Evolutionary conservation across 2,329 filamentous ascomycete species (phyloP).

Genomic region (Tricladium varicosporioides): DNA sequence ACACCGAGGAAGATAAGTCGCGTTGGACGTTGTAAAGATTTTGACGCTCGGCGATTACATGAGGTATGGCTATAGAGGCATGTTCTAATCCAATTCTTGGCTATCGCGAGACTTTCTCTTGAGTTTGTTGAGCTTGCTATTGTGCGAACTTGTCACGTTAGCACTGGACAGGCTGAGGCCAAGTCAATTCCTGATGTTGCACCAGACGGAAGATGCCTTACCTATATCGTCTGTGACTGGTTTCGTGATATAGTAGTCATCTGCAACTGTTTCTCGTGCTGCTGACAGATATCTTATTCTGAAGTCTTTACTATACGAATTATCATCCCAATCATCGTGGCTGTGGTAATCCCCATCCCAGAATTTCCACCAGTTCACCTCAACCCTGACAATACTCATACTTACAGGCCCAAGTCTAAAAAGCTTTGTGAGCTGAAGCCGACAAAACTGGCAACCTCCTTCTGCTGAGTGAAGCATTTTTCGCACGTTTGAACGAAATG

Average conservation of each 20-base stretch:
- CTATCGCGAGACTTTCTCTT: conserved; percentile 8
- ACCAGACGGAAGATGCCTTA: background rate
- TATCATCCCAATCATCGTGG: background rate
- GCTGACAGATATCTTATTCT: conserved; percentile 4
- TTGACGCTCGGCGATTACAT: background rate
- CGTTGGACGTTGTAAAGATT: background rate
- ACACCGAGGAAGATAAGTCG: conserved; percentile 8
- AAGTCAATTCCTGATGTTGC: background rate
- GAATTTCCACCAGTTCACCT: conserved; percentile 14
- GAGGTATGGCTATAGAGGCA: conserved; percentile 2
- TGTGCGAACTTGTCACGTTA: conserved; percentile 2
- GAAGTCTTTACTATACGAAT: conserved; percentile 9
- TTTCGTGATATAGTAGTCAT: conserved; percentile 8
- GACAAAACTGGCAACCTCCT: conserved; percentile 9
- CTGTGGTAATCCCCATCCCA: background rate
- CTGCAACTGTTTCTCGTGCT: background rate
- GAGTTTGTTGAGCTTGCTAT: conserved; percentile 6
- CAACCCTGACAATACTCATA: background rate
- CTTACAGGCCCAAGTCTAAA: background rate
- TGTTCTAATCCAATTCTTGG: conserved; percentile 6
- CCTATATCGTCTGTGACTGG: conserved; percentile 4
- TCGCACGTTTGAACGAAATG: background rate
- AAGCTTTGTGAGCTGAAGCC: conserved; percentile 7
- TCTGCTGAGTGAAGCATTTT: conserved; percentile 5
- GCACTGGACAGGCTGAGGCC: background rate